These are phyloP conservation scores for Gnaphalium uliginosum DNA, from an alignment of 129 eudicot genomes.

Conservation along the genomic window DNA sequence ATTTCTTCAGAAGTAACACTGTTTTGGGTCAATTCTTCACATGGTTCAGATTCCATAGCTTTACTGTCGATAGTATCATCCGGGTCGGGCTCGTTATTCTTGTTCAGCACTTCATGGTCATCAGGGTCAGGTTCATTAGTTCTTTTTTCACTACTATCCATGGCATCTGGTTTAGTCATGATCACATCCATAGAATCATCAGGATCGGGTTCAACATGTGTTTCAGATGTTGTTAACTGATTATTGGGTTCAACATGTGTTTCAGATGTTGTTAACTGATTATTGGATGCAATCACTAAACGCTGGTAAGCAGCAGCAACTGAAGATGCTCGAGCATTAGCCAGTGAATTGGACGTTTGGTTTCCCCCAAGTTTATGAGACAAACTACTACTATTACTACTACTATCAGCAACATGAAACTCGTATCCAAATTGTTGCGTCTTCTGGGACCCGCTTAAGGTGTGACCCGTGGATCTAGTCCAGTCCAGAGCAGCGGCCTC, in stretches of 20 bases:
- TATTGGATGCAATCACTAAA: conserved; percentile 44
- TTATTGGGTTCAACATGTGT: conserved; percentile 35
- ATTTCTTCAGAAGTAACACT: conserved; percentile 31
- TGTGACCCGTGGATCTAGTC: conserved; percentile 75
- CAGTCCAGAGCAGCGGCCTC: conserved; percentile 84
- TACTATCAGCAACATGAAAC: conserved; percentile 35
- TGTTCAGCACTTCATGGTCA: conserved; percentile 8
- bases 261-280: conserved; percentile 32
- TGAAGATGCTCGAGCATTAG: conserved; percentile 70
- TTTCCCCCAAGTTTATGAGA: conserved; percentile 80
- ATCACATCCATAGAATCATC: conserved; percentile 30
- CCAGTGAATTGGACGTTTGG: conserved; percentile 37
- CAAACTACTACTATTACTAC: conserved; percentile 8
- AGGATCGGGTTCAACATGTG: conserved; percentile 34
- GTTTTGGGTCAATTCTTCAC: conserved; percentile 14
- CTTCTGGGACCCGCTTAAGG: conserved; percentile 46
- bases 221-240: conserved; percentile 29
- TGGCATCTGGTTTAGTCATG: conserved; percentile 16
- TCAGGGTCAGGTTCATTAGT: conserved; percentile 39
- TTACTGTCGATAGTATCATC: conserved; percentile 39
- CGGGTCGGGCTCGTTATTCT: conserved; percentile 36
- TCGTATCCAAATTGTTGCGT: conserved; percentile 42
- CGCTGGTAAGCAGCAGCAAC: conserved; percentile 89
- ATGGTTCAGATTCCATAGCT: conserved; percentile 42
- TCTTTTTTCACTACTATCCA: conserved; percentile 19